These are phyloP conservation scores for Stachybotrys chlorohalonatus DNA, from an alignment of 2,329 filamentous ascomycete species.

Conservation along the genomic window DNA sequence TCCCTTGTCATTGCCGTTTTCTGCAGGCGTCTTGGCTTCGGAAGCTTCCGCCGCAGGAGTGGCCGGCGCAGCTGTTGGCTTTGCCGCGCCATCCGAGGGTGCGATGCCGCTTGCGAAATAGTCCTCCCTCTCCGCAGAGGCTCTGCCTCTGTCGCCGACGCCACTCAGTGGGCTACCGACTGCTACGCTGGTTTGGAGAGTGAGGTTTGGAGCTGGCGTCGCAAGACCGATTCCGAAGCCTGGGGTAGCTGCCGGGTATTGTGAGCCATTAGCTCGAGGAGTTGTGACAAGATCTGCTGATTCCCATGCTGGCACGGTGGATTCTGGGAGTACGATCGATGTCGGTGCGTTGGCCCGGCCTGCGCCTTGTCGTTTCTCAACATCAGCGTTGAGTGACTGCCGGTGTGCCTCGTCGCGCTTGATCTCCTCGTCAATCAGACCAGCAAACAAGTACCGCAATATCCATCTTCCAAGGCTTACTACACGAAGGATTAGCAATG, in stretches of 20 bases:
- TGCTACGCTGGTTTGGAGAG: constrained; percentile 35
- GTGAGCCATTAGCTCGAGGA: constrained; percentile 56
- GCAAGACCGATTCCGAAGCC: constrained; percentile 71
- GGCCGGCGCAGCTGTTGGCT: constrained; percentile 37
- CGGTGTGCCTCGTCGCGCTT: constrained; percentile 68
- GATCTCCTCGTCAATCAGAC: constrained; percentile 84
- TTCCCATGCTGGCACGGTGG: constrained; percentile 24
- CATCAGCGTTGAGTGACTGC: constrained; percentile 54
- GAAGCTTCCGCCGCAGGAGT: constrained; percentile 36
- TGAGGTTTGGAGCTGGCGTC: constrained; percentile 42
- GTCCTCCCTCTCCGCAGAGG: constrained; percentile 59
- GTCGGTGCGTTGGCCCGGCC: constrained; percentile 49
- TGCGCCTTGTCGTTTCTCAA: constrained; percentile 48
- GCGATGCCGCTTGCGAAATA: constrained; percentile 64
- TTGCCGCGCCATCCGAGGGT: constrained; percentile 35
- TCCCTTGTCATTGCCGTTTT: constrained; percentile 37
- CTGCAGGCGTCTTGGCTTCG: constrained; percentile 40
- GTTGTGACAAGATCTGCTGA: constrained; percentile 42
- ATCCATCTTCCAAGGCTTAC: constrained; percentile 98
- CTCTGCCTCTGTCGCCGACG: constrained; percentile 42
- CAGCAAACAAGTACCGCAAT: constrained; percentile 81
- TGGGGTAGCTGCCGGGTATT: constrained; percentile 57
- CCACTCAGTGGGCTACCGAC: constrained; percentile 27
- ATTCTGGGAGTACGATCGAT: constrained; percentile 42
- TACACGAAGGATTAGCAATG: constrained; percentile 26